A percentile compares a stretch with the other conserved stretches of the same genome.
Evolutionary conservation across 805 yeast genomes (phyloP).

Genomic region (Cyberlindnera sargentensis): DNA sequence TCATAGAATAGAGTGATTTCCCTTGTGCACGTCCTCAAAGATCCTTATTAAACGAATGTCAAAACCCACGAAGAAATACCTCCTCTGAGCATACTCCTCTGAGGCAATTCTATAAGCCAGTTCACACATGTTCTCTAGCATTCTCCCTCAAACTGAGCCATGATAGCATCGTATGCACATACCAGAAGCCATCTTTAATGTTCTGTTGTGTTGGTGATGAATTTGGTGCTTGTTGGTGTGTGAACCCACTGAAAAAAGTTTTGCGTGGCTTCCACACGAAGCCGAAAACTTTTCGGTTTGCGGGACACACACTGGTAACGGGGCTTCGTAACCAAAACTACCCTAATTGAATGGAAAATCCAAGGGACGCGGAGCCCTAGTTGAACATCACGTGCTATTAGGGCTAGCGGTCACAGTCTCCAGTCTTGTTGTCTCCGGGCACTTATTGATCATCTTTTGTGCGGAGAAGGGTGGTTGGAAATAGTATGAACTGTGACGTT

Average conservation of each 20-base stretch:
- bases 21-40: too few relatives aligned
- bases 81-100: too few relatives aligned
- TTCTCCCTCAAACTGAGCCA: background rate
- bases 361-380: conserved; percentile 3
- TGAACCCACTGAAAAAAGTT: conserved; percentile 18
- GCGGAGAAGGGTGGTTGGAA: too few relatives aligned
- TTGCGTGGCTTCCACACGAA: conserved; percentile 17
- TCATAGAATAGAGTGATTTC: too few relatives aligned
- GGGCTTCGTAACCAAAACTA: conserved; percentile 4
- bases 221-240: conserved; percentile 3
- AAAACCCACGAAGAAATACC: too few relatives aligned
- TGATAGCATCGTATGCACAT: conserved; percentile 9
- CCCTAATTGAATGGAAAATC: background rate
- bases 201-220: conserved; percentile 12
- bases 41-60: too few relatives aligned
- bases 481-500: too few relatives aligned
- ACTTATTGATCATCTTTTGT: too few relatives aligned
- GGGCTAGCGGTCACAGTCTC: background rate
- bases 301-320: conserved; percentile 1
- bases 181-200: conserved; percentile 25
- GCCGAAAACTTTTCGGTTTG: conserved; percentile 2
- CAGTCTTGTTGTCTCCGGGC: too few relatives aligned
- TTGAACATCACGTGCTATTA: conserved; percentile 1
- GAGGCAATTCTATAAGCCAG: too few relatives aligned
- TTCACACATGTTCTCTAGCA: background rate